Conservation (phyloP, 106 monocot genomes). For the Dactylorhiza incarnata region DNA sequence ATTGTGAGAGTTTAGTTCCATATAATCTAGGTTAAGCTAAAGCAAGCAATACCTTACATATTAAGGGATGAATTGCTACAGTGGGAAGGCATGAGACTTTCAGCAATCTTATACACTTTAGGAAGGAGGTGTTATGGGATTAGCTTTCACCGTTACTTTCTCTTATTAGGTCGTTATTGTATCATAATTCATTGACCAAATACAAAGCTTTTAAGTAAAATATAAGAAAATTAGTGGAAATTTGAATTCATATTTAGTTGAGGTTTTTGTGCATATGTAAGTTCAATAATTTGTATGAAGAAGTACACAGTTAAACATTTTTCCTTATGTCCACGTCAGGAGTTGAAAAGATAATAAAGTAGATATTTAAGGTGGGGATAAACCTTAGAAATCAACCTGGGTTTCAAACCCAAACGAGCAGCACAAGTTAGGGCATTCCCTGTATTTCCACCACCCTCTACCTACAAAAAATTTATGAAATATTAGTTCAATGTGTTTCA, state of each 20-base stretch:
- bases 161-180: not conserved
- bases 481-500: not conserved
- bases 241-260: not conserved
- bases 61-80: no score
- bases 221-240: not conserved
- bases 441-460: constrained; percentile 87
- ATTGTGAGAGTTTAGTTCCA: no score
- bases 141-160: not conserved
- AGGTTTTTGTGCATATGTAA: not conserved
- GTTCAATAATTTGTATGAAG: not conserved
- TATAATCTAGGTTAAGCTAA: no score
- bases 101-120: not conserved
- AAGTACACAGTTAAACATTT: not conserved
- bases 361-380: not conserved
- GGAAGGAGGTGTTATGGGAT: not conserved
- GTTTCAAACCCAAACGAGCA: constrained; percentile 69
- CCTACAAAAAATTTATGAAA: constrained; percentile 22
- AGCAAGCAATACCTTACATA: no score
- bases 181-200: not conserved
- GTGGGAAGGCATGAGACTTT: not conserved
- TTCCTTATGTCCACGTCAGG: not conserved
- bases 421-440: constrained; percentile 85
- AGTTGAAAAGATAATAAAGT: not conserved
- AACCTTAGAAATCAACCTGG: constrained; percentile 91
- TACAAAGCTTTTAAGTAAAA: not conserved